phyloP scores from a whole-genome alignment of 2,329 filamentous ascomycete genomes.

The Penicillium expansum region DNA sequence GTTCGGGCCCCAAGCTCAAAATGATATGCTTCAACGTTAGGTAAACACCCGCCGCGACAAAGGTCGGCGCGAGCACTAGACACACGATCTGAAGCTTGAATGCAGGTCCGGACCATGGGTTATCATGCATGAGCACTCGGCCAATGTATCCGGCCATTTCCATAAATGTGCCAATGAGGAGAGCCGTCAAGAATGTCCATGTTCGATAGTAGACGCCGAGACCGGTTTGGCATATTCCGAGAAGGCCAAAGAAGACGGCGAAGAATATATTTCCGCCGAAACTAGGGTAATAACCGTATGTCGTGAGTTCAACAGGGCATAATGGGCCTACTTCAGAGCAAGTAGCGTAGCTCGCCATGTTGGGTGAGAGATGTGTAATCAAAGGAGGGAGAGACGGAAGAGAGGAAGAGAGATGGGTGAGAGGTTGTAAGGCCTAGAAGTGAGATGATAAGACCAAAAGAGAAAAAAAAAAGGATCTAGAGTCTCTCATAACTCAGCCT shows the following conservation, averaged over 20 bases:
- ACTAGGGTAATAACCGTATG: slow-evolving; percentile 55
- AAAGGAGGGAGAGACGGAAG: neutral
- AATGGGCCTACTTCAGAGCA: slow-evolving; percentile 37
- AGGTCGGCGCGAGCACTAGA: slow-evolving; percentile 57
- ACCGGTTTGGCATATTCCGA: slow-evolving; percentile 49
- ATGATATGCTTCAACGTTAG: slow-evolving; percentile 58
- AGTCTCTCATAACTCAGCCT: neutral
- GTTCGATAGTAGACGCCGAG: slow-evolving; percentile 53
- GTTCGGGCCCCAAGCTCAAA: slow-evolving; percentile 52
- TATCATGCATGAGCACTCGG: slow-evolving; percentile 52
- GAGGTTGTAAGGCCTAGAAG: too few relatives aligned
- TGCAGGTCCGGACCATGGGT: slow-evolving; percentile 49
- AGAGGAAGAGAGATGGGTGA: neutral
- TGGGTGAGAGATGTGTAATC: neutral
- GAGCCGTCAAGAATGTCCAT: slow-evolving; percentile 55
- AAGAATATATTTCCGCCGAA: slow-evolving; percentile 54
- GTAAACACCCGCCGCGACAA: slow-evolving; percentile 56
- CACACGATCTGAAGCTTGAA: slow-evolving; percentile 57
- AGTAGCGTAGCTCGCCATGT: slow-evolving; percentile 23
- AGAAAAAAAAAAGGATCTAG: neutral
- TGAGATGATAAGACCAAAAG: neutral
- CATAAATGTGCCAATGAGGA: slow-evolving; percentile 49
- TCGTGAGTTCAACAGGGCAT: slow-evolving; percentile 49
- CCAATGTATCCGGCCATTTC: slow-evolving; percentile 58
- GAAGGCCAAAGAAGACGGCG: slow-evolving; percentile 50